These are phyloP conservation scores for Colletotrichum sp. DNA, from an alignment of 2,329 filamentous ascomycete genomes.

Conservation along the genomic window DNA sequence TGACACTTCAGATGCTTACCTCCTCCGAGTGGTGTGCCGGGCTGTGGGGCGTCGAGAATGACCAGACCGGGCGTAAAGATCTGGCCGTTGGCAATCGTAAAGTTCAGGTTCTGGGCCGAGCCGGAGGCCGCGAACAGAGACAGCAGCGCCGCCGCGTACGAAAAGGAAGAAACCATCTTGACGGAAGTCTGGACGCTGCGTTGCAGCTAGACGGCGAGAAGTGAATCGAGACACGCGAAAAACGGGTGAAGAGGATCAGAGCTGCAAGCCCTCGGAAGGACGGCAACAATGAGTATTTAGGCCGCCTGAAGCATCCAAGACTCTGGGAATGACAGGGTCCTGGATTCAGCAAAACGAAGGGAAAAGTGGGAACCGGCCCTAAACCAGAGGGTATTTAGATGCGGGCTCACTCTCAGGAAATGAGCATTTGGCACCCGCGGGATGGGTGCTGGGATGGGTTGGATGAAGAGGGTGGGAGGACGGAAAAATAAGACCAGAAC, in stretches of 20 bases:
- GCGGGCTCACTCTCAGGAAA: constrained; percentile 9
- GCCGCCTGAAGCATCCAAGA: constrained; percentile 17
- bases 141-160: constrained; percentile 24
- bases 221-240: neutral
- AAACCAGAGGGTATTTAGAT: neutral
- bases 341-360: neutral
- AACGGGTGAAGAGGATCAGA: neutral
- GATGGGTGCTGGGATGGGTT: neutral
- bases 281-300: neutral
- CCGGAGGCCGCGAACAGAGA: constrained; percentile 28
- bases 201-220: neutral
- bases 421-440: neutral
- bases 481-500: neutral
- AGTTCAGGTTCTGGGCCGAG: constrained; percentile 56
- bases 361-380: constrained; percentile 19
- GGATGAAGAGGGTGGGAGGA: neutral
- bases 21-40: constrained; percentile 67
- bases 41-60: constrained; percentile 70
- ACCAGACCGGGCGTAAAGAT: constrained; percentile 73
- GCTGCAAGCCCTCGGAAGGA: neutral
- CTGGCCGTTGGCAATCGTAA: constrained; percentile 67
- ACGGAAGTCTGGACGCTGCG: neutral
- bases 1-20: constrained; percentile 44
- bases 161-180: constrained; percentile 7
- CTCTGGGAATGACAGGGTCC: neutral